Conservation (phyloP, 2,329 filamentous ascomycete genomes). For the Fusarium oligoseptatum region DNA sequence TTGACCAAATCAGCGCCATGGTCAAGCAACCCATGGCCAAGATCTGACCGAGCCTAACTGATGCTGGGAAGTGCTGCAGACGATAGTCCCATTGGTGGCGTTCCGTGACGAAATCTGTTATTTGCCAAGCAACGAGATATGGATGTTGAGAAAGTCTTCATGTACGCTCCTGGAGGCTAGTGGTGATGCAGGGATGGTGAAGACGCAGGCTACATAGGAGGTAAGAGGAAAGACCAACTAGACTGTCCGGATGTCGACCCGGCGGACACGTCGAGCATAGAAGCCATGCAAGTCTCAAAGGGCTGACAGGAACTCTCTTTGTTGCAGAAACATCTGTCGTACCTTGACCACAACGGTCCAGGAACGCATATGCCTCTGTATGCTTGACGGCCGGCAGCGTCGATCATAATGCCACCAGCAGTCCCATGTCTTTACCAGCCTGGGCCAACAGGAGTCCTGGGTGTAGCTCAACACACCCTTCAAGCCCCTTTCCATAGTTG, state of each 20-base stretch:
- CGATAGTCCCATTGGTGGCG: slow-evolving; percentile 30
- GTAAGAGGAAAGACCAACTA: slow-evolving; percentile 12
- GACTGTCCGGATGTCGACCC: slow-evolving; percentile 17
- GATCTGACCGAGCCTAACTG: slow-evolving; percentile 32
- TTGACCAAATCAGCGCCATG: slow-evolving; percentile 24
- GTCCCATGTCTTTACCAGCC: neutral
- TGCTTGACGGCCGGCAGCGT: neutral
- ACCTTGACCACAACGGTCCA: neutral
- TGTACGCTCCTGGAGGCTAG: slow-evolving; percentile 10
- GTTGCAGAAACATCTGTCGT: slow-evolving; percentile 5
- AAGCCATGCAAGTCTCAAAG: slow-evolving; percentile 12
- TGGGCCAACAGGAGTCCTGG: neutral
- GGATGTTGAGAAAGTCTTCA: slow-evolving; percentile 10
- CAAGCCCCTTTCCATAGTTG: neutral
- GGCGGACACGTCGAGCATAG: neutral
- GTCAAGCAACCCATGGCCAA: slow-evolving; percentile 19
- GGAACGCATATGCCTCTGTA: neutral
- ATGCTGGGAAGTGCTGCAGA: slow-evolving; percentile 37
- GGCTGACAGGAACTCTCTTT: slow-evolving; percentile 7
- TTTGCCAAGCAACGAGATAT: slow-evolving; percentile 13
- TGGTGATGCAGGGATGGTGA: slow-evolving; percentile 24
- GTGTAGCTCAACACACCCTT: neutral
- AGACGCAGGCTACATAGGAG: slow-evolving; percentile 10
- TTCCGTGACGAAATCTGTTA: slow-evolving; percentile 30
- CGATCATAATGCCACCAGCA: neutral